Base-by-base conservation (phyloP, 2,329 filamentous ascomycete genomes). In the Talaromyces piceae region DNA sequence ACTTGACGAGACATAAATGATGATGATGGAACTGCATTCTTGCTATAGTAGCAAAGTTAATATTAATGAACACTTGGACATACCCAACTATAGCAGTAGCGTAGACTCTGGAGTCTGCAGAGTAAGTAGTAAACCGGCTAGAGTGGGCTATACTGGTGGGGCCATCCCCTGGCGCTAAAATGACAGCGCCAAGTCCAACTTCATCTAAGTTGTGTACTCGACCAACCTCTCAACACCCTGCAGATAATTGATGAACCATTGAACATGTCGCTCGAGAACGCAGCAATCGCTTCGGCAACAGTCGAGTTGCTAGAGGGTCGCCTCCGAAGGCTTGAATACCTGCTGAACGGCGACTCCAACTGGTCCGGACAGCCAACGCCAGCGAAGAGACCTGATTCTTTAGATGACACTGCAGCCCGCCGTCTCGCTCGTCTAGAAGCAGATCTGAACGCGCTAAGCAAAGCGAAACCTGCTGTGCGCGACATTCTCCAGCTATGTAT, bases 401-500 rank as follows among this genome's bases (percentile, higher is more conserved):
- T 62, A 28, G 68, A 70, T 26, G 66, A 70, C 39, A 70, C 67
- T 5, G 63, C 74, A 20, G 64, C 67, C 37, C 65, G 67, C 22
- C 67, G 68, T 28, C 58, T 76, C 6, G 62, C 62, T 22, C 57
- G 57, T 13, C 57, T 76, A 16, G 71, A 74, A 47, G 57, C 57
- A 26, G 64, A 67, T 12, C 57, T 76, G 26, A 62, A 61, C 41
- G 63, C 58, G n/a, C 59, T 76, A 11, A 66, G 67, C 41, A 61
- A 58, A 16, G 63, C 57, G 20, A 68, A 68, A 4, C 67, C 67
- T 9, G 66, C 67, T 5, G 66, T 74, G 4, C 61, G 66, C 25
- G 70, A 75, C 50, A 60, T 75, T 31, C 59, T 75, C 22, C 62
- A 63, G 45, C 62, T 76, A 20, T 68, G 73, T 76, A 61, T n/a